Percentiles rank a stretch among this genome's conserved stretches.
Conservation (phyloP, 2,329 filamentous ascomycete species). For the Botrytis fabae region DNA sequence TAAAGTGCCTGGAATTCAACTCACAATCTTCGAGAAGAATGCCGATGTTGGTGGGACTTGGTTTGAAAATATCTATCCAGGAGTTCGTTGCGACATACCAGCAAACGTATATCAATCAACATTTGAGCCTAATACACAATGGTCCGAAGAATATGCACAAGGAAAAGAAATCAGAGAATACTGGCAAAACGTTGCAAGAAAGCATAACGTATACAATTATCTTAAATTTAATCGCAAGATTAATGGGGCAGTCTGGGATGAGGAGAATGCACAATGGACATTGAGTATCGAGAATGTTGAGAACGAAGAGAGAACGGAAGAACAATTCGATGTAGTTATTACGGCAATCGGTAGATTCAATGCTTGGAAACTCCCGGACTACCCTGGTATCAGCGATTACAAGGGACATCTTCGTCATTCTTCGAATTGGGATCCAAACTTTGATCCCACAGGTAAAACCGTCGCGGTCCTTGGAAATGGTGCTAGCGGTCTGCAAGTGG, state of each 20-base stretch:
- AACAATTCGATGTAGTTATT: conserved; percentile 60
- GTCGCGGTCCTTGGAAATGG: conserved; percentile 53
- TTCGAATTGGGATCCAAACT: conserved; percentile 58
- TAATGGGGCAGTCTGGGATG: conserved; percentile 56
- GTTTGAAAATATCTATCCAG: conserved; percentile 50
- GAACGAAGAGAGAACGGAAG: conserved; percentile 43
- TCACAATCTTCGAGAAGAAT: conserved; percentile 54
- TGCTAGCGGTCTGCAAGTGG: conserved; percentile 53
- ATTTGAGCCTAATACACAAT: conserved; percentile 67
- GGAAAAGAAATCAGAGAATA: conserved; percentile 68
- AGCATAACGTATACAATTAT: conserved; percentile 63
- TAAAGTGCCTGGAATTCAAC: conserved; percentile 61
- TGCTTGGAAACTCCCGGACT: conserved; percentile 61
- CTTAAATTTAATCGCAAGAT: conserved; percentile 58
- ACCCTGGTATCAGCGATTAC: conserved; percentile 52
- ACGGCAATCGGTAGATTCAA: conserved; percentile 68
- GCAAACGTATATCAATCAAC: conserved; percentile 55
- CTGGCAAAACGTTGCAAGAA: conserved; percentile 61
- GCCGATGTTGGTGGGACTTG: conserved; percentile 48
- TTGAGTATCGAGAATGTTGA: conserved; percentile 42
- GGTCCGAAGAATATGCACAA: conserved; percentile 67
- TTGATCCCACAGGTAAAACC: conserved; percentile 49
- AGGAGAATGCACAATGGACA: conserved; percentile 53
- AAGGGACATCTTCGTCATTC: conserved; percentile 58
- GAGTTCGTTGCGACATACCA: conserved; percentile 33